These are phyloP conservation scores for Helminthosporium solani DNA, from an alignment of 2,329 filamentous ascomycete genomes.

Conservation along the genomic window DNA sequence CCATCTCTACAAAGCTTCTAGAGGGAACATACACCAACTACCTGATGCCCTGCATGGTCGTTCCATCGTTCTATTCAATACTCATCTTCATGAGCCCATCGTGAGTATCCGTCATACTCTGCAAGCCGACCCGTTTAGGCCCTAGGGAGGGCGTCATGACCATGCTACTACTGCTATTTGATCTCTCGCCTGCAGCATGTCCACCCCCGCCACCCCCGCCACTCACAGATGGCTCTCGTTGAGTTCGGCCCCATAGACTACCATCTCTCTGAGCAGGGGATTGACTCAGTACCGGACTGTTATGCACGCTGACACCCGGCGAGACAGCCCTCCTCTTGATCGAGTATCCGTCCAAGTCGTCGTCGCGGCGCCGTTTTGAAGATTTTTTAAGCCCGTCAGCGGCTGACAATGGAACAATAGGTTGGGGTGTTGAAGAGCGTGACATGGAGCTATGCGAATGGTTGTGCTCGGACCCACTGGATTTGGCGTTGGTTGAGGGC, in stretches of 20 bases:
- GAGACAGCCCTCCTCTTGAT: constrained; percentile 92
- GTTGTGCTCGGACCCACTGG: constrained; percentile 18
- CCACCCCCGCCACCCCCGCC: constrained; percentile 31
- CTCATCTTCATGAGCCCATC: constrained; percentile 97
- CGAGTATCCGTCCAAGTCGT: constrained; percentile 82
- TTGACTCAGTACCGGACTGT: constrained; percentile 79
- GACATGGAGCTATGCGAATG: constrained; percentile 28
- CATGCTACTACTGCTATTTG: constrained; percentile 52
- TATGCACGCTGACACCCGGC: constrained; percentile 86
- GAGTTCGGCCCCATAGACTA: constrained; percentile 70
- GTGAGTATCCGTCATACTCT: constrained; percentile 94
- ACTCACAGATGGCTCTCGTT: constrained; percentile 54
- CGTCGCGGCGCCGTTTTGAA: constrained; percentile 78
- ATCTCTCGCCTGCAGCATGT: constrained; percentile 52
- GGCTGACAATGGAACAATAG: constrained; percentile 40
- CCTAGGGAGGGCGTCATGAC: constrained; percentile 43
- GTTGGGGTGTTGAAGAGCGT: constrained; percentile 41
- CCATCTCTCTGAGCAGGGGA: constrained; percentile 75
- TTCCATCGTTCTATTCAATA: constrained; percentile 66
- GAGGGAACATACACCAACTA: too few species aligned
- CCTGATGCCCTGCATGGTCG: too few species aligned
- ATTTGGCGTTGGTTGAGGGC: constrained; percentile 18
- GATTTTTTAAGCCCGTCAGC: constrained; percentile 46
- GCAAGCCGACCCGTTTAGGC: constrained; percentile 58
- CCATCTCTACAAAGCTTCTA: neutral